Evolutionary conservation across 805 yeast genomes (phyloP).

Genomic region (Monosporozyma aerobia): DNA sequence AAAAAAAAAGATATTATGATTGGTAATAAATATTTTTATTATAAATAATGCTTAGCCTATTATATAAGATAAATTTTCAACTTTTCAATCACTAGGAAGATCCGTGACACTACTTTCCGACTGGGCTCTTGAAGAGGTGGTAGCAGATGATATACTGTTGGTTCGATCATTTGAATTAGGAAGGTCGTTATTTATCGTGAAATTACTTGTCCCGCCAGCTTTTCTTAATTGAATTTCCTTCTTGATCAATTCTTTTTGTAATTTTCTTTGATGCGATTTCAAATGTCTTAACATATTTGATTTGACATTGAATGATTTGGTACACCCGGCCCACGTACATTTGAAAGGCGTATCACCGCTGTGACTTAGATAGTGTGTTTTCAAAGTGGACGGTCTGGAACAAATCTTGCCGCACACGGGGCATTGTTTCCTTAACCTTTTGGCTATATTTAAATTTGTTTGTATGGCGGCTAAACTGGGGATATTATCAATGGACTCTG

Average conservation of each 20-base stretch:
- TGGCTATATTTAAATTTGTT: conserved; percentile 8
- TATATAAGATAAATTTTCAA: too few relatives aligned
- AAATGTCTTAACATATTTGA: conserved; percentile 76
- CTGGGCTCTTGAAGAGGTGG: too few relatives aligned
- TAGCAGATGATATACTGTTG: too few relatives aligned
- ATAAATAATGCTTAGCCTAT: too few relatives aligned
- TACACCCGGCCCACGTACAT: conserved; percentile 59
- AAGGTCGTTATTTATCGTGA: neutral
- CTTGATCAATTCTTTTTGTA: neutral
- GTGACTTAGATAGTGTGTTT: conserved; percentile 72
- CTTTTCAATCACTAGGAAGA: too few relatives aligned
- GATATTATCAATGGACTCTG: neutral
- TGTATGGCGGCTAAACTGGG: conserved; percentile 2
- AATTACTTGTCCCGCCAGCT: neutral
- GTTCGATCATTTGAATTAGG: too few relatives aligned
- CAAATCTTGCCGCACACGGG: conserved; percentile 63
- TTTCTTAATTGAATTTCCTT: neutral
- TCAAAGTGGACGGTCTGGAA: conserved; percentile 73
- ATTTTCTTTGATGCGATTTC: conserved; percentile 46
- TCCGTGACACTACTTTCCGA: too few relatives aligned
- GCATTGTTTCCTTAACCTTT: conserved; percentile 32
- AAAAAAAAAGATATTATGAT: too few relatives aligned
- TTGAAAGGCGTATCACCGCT: conserved; percentile 71
- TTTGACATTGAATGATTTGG: conserved; percentile 61
- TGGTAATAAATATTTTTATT: too few relatives aligned